Base-by-base conservation (phyloP, 257 asterid species). In the Eustoma russellianum region DNA sequence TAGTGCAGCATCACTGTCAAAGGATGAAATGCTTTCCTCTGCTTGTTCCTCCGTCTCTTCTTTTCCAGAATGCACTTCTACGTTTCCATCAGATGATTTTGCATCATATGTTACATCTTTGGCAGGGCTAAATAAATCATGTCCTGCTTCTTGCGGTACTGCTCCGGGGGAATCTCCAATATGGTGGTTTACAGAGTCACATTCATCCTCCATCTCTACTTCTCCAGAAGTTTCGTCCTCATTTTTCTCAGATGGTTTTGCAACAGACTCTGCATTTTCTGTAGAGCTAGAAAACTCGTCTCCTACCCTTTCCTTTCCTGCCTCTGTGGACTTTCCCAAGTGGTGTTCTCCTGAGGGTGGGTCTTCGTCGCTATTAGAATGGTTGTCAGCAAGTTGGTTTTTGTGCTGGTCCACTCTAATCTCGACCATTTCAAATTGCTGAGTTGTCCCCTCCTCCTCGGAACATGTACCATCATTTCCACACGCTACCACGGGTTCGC, bases 1-100 rank as follows among this genome's bases (percentile, higher is more conserved):
- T 44, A 13, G 47, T 60, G 64, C 48, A 59, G 61, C 52, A 13
- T 61, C 75, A 28, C 60, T 53, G 33, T 33, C 18, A 55, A 76
- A 46, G 45, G 64, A 58, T 59, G 76, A 69, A 47, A 64, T 48
- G 59, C 59, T 50, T 71, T 73, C 71, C 55, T 17, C 28, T 24
- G 44, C 61, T 41, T 67, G 62, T 63, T 59, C 80, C 58, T 53
- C 52, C 62, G 43, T 62, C 46, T 59, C 49, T 52, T 67, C 68
- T 55, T 66, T 70, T 62, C 68, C 71, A 33, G 28, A 44, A 66
- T 18, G 41, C 41, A 52, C 14, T 17, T 16, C 15, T 35, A 53
- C 41, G 5, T 33, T 45, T 50, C 60, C 65, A 44, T 62, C 64
- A 40, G 19, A 5, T 50, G 60, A 48, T 40, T 64, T 47, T 53